Evolutionary conservation across 192 early-diverging fungal genomes (phyloP).

Genomic region (Coemansia sp.): DNA sequence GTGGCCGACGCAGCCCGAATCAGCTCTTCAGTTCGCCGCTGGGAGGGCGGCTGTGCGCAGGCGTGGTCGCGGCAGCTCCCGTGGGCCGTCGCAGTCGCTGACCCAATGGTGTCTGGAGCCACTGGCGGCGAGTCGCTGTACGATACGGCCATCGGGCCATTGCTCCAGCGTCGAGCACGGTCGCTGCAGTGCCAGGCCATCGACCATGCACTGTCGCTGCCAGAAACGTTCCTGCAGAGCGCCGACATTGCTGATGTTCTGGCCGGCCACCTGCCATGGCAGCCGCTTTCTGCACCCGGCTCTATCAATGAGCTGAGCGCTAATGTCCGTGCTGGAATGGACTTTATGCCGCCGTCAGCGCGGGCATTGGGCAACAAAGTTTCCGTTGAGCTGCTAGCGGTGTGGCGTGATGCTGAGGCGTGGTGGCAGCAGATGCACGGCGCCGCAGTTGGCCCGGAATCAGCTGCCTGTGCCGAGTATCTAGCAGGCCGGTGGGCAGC

Average conservation of each 20-base stretch:
- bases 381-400: slow-evolving; percentile 1
- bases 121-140: slow-evolving; percentile 3
- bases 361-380: slow-evolving; percentile 4
- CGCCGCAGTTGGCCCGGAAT: slow-evolving; percentile 16
- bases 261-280: slow-evolving; percentile 35
- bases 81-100: slow-evolving; percentile 3
- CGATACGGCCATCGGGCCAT: slow-evolving; percentile 17
- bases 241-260: slow-evolving; percentile 5
- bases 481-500: slow-evolving; percentile 17
- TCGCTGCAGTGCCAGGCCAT: slow-evolving; percentile 5
- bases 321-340: slow-evolving; percentile 7
- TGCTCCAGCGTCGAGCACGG: slow-evolving; percentile 14
- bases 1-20: slow-evolving; percentile 20
- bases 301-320: background rate
- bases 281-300: background rate
- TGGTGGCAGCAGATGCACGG: slow-evolving; percentile 45
- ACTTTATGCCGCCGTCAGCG: slow-evolving; percentile 13
- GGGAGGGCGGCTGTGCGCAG: slow-evolving; percentile 3
- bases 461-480: slow-evolving; percentile 6
- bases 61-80: slow-evolving; percentile 12
- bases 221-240: slow-evolving; percentile 7
- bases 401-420: slow-evolving; percentile 25
- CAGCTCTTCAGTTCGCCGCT: slow-evolving; percentile 3
- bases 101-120: slow-evolving; percentile 2
- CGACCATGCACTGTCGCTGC: slow-evolving; percentile 10